Base-by-base conservation (phyloP, 2,329 filamentous ascomycete species). In the Macrophomina pseudophaseolina region DNA sequence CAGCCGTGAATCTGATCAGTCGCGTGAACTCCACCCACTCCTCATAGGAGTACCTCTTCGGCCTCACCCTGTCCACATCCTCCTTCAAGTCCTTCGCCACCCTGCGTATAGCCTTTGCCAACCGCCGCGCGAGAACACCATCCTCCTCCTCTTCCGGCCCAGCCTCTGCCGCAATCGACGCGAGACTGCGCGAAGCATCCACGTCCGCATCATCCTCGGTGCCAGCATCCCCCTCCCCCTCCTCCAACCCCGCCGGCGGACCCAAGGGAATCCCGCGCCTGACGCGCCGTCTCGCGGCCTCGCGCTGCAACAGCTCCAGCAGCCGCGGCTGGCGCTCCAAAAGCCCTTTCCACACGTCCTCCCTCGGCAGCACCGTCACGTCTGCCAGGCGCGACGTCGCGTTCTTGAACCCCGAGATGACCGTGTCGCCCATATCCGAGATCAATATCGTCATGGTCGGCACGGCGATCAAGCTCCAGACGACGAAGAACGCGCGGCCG, bases 1-100 rank as follows among this genome's bases (percentile, higher is more conserved):
- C 56, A 14, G 66, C 64, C 2, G 81, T 81, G 70, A 89, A 88
- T 2, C 85, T 81, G 44, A 97, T 91, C 38, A 97, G 83, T 28
- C 87, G 86, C 7, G 94, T 89, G 71, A 92, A 95, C 81, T 92
- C 91, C 0, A 91, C 90, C 94, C 93, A 97, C 74, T 97, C 90
- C 70, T 93, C 88, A 69, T 93, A 97, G 0, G 82, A 84, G 75
- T 97, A 97, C 64, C 84, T 85, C 65, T 88, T 88, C 0, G 85
- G 82, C 46, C 64, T 11, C 30, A 7, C 58, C n/a, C n/a, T 23
- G 12, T 62, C 58, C 2, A 86, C 84, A 4, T 83, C 78, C 52
- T 81, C 77, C 18, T 86, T 85, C 40, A 91, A 80, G 73, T 95
- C 87, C 56, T 86, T 81, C 1, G 88, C 87, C 0, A 92, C 87